Evolutionary conservation across 2,329 filamentous ascomycete species (phyloP), one percentile per base, ranked within the genome.

Genomic region (Akanthomyces dipterigenus): DNA sequence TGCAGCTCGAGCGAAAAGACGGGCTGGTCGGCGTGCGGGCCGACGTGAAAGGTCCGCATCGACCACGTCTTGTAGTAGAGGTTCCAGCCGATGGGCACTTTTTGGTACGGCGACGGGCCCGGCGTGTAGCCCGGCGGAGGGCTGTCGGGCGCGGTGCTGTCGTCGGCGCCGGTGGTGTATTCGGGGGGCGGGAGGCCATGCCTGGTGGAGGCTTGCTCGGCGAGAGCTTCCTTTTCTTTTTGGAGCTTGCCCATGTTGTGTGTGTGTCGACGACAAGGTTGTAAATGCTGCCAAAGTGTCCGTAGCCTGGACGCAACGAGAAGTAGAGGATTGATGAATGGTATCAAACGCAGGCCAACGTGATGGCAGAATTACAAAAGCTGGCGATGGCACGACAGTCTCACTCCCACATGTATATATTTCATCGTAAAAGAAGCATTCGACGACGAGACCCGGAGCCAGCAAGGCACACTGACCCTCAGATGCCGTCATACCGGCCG

Each of bases 1-100:
- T 61, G 50, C 42, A 55, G 42, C 50, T 55, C 45, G 22, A 61
- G 59, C 28, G 50, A 14, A 14, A 55, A 61, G 50, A 42, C 42
- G 38, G 51, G 50, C 42, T 45, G 18, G 51, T 55, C 43, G 50
- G 59, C 59, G 51, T 61, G 59, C 50, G 50, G 34, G 31, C 59
- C 59, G 42, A 61, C 1, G 22, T 28, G 42, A 34, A 24, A 61
- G 50, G 51, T 42, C 3, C 50, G 42, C 42, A 42, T 28, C 22
- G 50, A 43, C 50, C 51, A 61, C n/a, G 31, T 8, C 59, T 55
- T 61, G 50, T 42, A 31, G 59, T 61, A 61, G 24, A 61, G 3
- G 59, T 61, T 61, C 51, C 50, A 55, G 34, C 38, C 51, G 36
- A 61, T n/a, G 31, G 59, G 59, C 22, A 55, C 51, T 8, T 34